Base-by-base conservation (phyloP, 805 yeast species). In the Alloascoidea africana region DNA sequence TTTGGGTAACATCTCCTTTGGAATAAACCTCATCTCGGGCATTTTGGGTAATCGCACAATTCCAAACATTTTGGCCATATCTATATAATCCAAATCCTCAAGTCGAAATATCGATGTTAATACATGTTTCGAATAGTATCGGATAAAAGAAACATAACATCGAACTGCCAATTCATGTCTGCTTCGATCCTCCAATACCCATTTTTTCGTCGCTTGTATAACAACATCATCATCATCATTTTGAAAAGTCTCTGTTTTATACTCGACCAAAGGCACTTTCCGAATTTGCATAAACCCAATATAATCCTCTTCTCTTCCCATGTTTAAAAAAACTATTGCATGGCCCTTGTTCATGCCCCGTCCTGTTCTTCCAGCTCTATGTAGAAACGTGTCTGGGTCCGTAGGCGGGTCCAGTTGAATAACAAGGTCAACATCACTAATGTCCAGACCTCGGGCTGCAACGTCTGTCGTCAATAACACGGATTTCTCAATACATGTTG, bases 381-480 rank as follows among this genome's bases (percentile, higher is more conserved):
- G 98, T 33, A 89, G 66, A 51, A 89, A 91, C 52, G 85, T 73
- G 50, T 81, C 93, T 0, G 96, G 84, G 46, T 87, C 95, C 0
- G 85, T 75, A 1, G 98, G 98, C 1, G 97, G 94, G 45, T 91
- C 97, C 16, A 89, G 47, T 53, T 91, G 98, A n/a, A 91, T 60
- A 2, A 89, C 97, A 17, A 87, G 58, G 50, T 91, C 97, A 5
- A 91, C 96, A 38, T 87, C 91, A 0, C 95, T 94, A 18, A 91
- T 78, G 60, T 91, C 98, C 16, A 91, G 71, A 33, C 98, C 98
- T 52, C 98, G 68, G 0, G 97, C 96, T 0, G 98, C 96, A n/a
- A 91, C 96, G 63, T 91, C 98, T 0, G 98, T 91, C 2, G 98
- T 86, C 57, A 91, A 61, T 16, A 91, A 57, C 0, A 89, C 71